These are phyloP conservation scores for Saccharomycopsis oosterbeekiorum DNA, from an alignment of 805 yeast species.

Conservation along the genomic window DNA sequence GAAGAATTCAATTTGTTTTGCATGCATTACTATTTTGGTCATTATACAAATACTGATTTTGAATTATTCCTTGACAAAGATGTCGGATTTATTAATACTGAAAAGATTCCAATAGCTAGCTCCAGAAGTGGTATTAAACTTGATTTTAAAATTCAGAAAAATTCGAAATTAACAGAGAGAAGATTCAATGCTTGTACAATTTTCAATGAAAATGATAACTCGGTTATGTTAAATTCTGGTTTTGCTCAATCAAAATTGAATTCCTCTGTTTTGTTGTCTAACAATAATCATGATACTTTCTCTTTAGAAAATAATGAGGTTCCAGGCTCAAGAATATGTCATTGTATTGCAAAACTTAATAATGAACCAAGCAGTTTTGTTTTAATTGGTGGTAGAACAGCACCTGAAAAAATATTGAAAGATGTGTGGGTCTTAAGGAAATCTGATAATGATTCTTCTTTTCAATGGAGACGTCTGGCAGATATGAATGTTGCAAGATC, in stretches of 20 bases:
- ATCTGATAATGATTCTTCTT: conserved; percentile 1
- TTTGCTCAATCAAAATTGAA: conserved; percentile 30
- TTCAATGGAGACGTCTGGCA: conserved; percentile 6
- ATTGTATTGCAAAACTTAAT: conserved; percentile 33
- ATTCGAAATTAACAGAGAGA: conserved; percentile 22
- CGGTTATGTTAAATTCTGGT: conserved; percentile 30
- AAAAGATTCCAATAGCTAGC: not conserved
- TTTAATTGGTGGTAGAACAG: conserved; percentile 57
- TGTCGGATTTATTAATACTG: conserved; percentile 1
- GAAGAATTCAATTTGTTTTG: conserved; percentile 71
- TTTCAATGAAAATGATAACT: conserved; percentile 13
- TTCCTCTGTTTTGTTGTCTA: conserved; percentile 14
- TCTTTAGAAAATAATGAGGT: not conserved
- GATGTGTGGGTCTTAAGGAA: conserved; percentile 35
- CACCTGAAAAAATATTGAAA: conserved; percentile 39
- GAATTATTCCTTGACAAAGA: conserved; percentile 7
- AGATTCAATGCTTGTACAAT: conserved; percentile 35
- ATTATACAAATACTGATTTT: conserved; percentile 38
- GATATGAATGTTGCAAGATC: not conserved
- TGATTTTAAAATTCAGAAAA: conserved; percentile 1
- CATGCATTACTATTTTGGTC: conserved; percentile 63
- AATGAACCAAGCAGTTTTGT: conserved; percentile 24
- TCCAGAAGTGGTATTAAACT: not conserved
- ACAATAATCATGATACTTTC: not conserved
- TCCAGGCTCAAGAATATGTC: conserved; percentile 45